These are phyloP conservation scores for Triticum turgidum DNA, from an alignment of 176 grass and related monocot genomes.

Conservation along the genomic window DNA sequence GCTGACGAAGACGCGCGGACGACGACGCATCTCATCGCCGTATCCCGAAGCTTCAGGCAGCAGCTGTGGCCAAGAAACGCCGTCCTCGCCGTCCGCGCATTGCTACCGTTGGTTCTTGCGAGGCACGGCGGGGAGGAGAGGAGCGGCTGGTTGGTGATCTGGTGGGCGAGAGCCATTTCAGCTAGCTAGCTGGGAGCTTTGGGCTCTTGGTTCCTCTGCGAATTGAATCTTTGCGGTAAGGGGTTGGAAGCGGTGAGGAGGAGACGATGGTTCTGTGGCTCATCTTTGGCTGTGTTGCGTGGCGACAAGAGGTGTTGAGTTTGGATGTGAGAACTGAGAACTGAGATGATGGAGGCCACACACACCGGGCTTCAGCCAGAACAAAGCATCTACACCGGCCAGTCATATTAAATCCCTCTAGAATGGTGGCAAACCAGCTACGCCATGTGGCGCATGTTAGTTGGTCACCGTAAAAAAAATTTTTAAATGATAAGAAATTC, in stretches of 20 bases:
- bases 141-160: constrained; percentile 43
- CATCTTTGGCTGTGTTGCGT: constrained; percentile 28
- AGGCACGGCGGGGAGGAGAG: constrained; percentile 46
- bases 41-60: constrained; percentile 18
- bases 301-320: constrained; percentile 32
- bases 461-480: no score
- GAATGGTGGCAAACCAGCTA: no score
- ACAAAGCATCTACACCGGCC: neutral
- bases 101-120: constrained; percentile 20
- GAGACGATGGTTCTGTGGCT: constrained; percentile 43
- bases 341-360: constrained; percentile 45
- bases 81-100: neutral
- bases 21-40: constrained; percentile 1
- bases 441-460: no score
- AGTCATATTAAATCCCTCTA: no score
- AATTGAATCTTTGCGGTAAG: constrained; percentile 23
- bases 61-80: constrained; percentile 20
- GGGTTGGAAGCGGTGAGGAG: constrained; percentile 2
- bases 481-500: no score
- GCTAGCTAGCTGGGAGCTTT: neutral
- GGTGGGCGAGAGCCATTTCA: constrained; percentile 42
- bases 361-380: neutral
- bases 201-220: neutral
- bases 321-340: neutral
- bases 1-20: constrained; percentile 43